phyloP scores from a whole-genome alignment of 164 flowering plant genomes.

The Cinnamomum chago region DNA sequence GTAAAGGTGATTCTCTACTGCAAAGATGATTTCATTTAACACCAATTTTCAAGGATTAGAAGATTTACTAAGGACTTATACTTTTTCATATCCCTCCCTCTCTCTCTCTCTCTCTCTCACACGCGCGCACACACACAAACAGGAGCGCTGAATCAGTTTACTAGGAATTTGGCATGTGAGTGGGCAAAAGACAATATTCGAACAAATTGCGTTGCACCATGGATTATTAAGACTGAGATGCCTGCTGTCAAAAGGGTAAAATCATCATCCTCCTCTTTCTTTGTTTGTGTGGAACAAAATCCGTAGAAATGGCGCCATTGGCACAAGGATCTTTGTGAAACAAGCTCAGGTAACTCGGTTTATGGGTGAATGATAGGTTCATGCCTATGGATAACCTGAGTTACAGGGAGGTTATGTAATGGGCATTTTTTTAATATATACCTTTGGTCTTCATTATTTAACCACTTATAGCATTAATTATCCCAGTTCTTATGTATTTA shows the following conservation, averaged over 20 bases:
- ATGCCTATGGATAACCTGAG: too few relatives aligned
- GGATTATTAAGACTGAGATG: slow-evolving; percentile 66
- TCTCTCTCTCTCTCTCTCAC: not conserved
- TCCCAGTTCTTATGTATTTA: too few relatives aligned
- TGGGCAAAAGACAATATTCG: slow-evolving; percentile 86
- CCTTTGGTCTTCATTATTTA: too few relatives aligned
- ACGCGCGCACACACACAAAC: not conserved
- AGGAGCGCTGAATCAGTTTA: slow-evolving; percentile 74
- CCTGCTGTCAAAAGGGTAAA: not conserved
- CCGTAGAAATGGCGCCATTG: not conserved
- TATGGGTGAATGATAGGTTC: too few relatives aligned
- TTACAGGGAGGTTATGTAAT: too few relatives aligned
- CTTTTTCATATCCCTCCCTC: not conserved
- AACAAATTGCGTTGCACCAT: slow-evolving; percentile 59
- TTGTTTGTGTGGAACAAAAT: not conserved
- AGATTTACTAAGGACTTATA: not conserved
- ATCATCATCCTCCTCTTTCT: not conserved
- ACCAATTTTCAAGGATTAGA: not conserved
- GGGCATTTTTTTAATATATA: too few relatives aligned
- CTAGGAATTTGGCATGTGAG: slow-evolving; percentile 75
- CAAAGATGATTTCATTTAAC: not conserved
- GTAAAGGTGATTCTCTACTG: slow-evolving; percentile 29
- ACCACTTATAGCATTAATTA: too few relatives aligned
- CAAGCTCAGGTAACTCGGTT: too few relatives aligned
- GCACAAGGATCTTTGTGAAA: not conserved